These are phyloP conservation scores for Podospora sp. DNA, from an alignment of 495 filamentous ascomycete species.

Conservation along the genomic window DNA sequence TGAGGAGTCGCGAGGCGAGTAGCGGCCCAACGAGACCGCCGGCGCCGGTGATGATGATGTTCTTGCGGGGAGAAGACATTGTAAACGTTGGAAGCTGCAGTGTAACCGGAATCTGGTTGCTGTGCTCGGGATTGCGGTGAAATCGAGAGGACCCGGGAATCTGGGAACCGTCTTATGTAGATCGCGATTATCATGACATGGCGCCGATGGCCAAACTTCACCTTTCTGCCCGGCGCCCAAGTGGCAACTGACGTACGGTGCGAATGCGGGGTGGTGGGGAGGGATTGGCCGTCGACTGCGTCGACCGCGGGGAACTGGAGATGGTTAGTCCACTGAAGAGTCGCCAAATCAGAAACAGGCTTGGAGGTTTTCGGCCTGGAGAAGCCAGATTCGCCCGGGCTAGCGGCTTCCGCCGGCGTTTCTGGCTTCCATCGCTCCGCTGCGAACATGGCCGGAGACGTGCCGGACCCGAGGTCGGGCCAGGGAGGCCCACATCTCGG, in stretches of 20 bases:
- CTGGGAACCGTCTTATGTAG: neutral
- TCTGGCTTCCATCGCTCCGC: neutral
- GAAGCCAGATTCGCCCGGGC: neutral
- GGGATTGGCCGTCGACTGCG: conserved; percentile 3
- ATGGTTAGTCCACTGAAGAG: neutral
- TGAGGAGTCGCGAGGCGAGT: conserved; percentile 64
- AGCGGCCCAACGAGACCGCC: conserved; percentile 72
- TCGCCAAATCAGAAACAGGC: neutral
- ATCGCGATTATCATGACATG: neutral
- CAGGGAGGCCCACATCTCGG: conserved; percentile 1
- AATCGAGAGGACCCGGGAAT: neutral
- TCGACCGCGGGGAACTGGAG: neutral
- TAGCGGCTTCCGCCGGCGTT: neutral
- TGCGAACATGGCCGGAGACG: neutral
- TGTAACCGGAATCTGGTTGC: neutral
- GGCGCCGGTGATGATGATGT: conserved; percentile 72
- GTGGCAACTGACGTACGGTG: conserved; percentile 6
- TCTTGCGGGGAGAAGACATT: conserved; percentile 32
- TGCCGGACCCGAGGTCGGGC: neutral
- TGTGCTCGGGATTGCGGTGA: neutral
- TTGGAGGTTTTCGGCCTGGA: neutral
- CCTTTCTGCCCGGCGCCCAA: neutral
- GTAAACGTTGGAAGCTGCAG: neutral
- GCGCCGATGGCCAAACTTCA: neutral
- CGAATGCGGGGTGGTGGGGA: conserved; percentile 9